Percentiles rank a stretch among this genome's conserved stretches.
Conservation (phyloP, 306 rosid genomes). For the Leucaena leucocephala region DNA sequence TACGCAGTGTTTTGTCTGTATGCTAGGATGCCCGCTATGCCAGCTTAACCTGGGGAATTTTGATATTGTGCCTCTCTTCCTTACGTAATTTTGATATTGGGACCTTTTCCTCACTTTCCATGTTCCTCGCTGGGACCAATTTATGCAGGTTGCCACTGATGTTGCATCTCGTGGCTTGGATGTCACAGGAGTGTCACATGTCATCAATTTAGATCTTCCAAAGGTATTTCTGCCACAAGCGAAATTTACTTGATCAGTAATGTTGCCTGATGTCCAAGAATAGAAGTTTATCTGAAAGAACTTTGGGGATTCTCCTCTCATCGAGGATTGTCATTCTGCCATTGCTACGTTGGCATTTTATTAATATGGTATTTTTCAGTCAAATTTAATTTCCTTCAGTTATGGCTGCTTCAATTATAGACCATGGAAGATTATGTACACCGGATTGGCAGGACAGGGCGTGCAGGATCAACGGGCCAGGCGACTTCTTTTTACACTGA, state of each 20-base stretch:
- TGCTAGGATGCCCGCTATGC: neutral
- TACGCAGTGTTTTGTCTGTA: slow-evolving; percentile 15
- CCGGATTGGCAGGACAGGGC: slow-evolving; percentile 92
- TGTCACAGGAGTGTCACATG: slow-evolving; percentile 90
- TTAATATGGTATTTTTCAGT: slow-evolving; percentile 53
- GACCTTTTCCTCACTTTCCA: neutral
- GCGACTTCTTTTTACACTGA: slow-evolving; percentile 80
- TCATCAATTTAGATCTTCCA: slow-evolving; percentile 89
- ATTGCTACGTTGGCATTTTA: slow-evolving; percentile 40
- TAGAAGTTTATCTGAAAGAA: slow-evolving; percentile 24
- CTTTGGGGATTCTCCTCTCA: slow-evolving; percentile 20
- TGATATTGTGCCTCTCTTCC: slow-evolving; percentile 2
- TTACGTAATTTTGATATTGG: neutral
- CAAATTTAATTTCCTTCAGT: slow-evolving; percentile 60
- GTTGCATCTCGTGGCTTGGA: slow-evolving; percentile 95
- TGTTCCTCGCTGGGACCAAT: slow-evolving; percentile 28
- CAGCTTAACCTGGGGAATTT: slow-evolving; percentile 5
- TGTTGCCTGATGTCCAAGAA: slow-evolving; percentile 29
- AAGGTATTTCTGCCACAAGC: slow-evolving; percentile 57
- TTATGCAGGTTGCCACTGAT: slow-evolving; percentile 82
- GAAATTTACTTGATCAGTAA: slow-evolving; percentile 19
- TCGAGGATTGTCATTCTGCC: slow-evolving; percentile 45
- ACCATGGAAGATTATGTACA: slow-evolving; percentile 95
- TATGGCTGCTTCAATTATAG: slow-evolving; percentile 85
- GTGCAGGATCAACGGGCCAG: slow-evolving; percentile 85